Evolutionary conservation across 179 eudicot genomes (phyloP).

Genomic region (Spinacia oleracea): DNA sequence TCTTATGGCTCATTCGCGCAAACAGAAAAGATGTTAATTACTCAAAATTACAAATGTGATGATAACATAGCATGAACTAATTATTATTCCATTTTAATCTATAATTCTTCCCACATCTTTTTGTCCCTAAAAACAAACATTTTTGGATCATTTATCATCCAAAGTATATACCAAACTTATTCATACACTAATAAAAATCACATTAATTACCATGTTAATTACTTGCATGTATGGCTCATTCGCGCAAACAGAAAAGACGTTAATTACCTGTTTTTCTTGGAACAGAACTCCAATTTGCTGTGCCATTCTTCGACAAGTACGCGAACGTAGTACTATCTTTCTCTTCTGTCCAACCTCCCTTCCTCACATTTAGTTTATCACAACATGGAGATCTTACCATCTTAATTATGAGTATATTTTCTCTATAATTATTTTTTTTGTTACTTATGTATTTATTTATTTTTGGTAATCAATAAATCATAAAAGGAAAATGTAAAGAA

Average conservation of each 20-base stretch:
- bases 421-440: background rate
- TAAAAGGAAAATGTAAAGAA: background rate
- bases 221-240: too few species aligned
- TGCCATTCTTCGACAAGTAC: constrained; percentile 37
- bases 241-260: too few species aligned
- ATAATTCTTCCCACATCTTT: constrained; percentile 67
- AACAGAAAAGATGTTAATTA: constrained; percentile 18
- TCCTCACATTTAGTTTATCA: constrained; percentile 40
- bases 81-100: constrained; percentile 37
- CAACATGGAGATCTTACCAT: constrained; percentile 55
- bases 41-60: too few species aligned
- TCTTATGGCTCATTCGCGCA: too few species aligned
- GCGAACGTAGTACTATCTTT: constrained; percentile 34
- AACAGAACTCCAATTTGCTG: constrained; percentile 33
- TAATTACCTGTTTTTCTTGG: constrained; percentile 53
- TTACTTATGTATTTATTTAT: background rate
- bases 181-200: background rate
- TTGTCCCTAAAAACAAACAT: constrained; percentile 33
- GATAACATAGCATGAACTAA: too few species aligned
- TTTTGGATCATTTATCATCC: constrained; percentile 14
- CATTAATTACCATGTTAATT: background rate
- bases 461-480: background rate
- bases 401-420: background rate
- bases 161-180: background rate
- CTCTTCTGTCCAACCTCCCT: constrained; percentile 39